A percentile compares a stretch with the other conserved stretches of the same genome.
Conservation (phyloP, 2,329 filamentous ascomycete genomes). For the Plectosphaerella cucumerina region DNA sequence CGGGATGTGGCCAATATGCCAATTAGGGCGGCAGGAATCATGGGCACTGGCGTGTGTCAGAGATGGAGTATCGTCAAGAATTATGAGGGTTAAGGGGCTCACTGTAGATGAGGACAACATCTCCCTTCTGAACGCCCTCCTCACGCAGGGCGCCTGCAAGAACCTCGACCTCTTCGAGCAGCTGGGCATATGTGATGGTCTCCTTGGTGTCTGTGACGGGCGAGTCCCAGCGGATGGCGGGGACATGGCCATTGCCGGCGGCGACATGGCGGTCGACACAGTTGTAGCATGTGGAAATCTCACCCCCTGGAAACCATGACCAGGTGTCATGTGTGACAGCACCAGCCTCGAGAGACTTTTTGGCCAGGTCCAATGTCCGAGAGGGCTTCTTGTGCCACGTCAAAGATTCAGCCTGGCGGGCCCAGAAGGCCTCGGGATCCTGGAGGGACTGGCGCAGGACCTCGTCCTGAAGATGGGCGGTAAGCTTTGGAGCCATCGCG, state of each 20-base stretch:
- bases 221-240: slow-evolving; percentile 84
- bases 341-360: slow-evolving; percentile 55
- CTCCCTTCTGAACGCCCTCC: slow-evolving; percentile 76
- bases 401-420: slow-evolving; percentile 66
- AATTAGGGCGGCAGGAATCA: slow-evolving; percentile 87
- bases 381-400: slow-evolving; percentile 77
- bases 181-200: slow-evolving; percentile 67
- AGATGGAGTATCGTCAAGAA: neutral
- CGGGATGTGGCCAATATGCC: slow-evolving; percentile 78
- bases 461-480: slow-evolving; percentile 46
- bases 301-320: slow-evolving; percentile 86
- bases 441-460: slow-evolving; percentile 54
- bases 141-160: slow-evolving; percentile 79
- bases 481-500: slow-evolving; percentile 10
- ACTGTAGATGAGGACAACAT: slow-evolving; percentile 90
- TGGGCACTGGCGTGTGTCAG: slow-evolving; percentile 63
- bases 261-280: slow-evolving; percentile 86
- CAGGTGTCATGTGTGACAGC: slow-evolving; percentile 69
- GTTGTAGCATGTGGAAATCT: slow-evolving; percentile 90
- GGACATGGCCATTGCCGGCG: slow-evolving; percentile 66
- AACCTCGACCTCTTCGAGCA: slow-evolving; percentile 76
- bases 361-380: slow-evolving; percentile 52
- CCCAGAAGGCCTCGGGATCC: slow-evolving; percentile 74
- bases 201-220: slow-evolving; percentile 73
- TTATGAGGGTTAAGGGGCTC: slow-evolving; percentile 21